Evolutionary conservation across 495 filamentous ascomycete genomes (phyloP).

Genomic region (Penicillium dipodomyicola): DNA sequence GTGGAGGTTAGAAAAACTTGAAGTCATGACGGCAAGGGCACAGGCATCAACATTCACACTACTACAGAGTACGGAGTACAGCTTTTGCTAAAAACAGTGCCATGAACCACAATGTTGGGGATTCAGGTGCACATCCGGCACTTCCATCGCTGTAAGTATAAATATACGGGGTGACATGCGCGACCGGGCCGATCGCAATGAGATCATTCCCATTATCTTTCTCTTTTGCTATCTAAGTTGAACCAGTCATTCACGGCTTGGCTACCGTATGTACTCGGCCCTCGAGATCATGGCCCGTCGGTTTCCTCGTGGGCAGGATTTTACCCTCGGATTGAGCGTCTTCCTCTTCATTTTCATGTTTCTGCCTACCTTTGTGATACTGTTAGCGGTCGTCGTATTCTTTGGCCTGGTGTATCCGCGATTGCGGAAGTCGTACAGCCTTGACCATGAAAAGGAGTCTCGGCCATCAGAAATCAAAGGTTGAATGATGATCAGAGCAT

Average conservation of each 20-base stretch:
- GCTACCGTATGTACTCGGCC: slow-evolving; percentile 6
- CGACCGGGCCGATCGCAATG: not conserved
- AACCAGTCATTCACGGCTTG: not conserved
- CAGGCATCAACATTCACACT: slow-evolving; percentile 16
- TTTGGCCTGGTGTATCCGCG: slow-evolving; percentile 37
- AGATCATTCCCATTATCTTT: not conserved
- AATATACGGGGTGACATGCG: not conserved
- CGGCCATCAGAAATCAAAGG: slow-evolving; percentile 3
- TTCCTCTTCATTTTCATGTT: slow-evolving; percentile 45
- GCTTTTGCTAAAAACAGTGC: not conserved
- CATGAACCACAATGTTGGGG: not conserved
- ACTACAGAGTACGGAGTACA: not conserved
- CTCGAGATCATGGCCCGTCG: slow-evolving; percentile 36
- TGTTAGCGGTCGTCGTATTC: slow-evolving; percentile 38
- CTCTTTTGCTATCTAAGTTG: not conserved
- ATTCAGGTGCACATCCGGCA: slow-evolving; percentile 3
- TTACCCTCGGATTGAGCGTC: slow-evolving; percentile 37
- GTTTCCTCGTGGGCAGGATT: slow-evolving; percentile 30
- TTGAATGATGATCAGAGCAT: not conserved
- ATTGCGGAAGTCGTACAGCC: slow-evolving; percentile 21
- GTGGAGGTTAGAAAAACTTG: slow-evolving; percentile 3
- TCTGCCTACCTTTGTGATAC: slow-evolving; percentile 38
- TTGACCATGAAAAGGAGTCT: slow-evolving; percentile 16
- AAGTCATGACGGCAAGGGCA: slow-evolving; percentile 8
- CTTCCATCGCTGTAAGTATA: slow-evolving; percentile 2